Evolutionary conservation across 768 basidiomycete species (phyloP), one percentile per base, ranked within the genome.

Genomic region (Mycena venus): DNA sequence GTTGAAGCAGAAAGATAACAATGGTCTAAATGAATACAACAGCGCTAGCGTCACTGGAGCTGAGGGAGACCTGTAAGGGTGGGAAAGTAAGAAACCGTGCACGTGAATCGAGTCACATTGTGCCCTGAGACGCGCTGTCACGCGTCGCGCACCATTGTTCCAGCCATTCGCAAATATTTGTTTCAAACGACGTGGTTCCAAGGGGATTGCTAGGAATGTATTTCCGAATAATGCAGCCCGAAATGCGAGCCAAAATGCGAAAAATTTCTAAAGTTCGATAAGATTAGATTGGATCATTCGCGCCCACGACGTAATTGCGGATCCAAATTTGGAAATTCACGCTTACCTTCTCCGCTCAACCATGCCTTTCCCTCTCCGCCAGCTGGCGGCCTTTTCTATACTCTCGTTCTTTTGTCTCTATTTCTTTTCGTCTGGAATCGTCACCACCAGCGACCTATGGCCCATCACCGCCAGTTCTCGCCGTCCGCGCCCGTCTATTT

Each of bases 351-450:
- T 34, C 64, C 7, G 21, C 25, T 29, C 58, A 29, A 34, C 62
- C 74, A 75, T 72, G 70, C 17, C 60, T 10, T 17, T 42, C 29
- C 38, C 76, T 70, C 36, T 63, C 71, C 64, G 29, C 74, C 65
- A 70, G 74, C 63, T 60, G 79, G 80, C 72, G 58, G 81, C 86
- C 11, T 84, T 82, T 65, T 72, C 81, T n/a, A 81, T 87, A 44
- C 56, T 90, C 51, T 70, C 81, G 17, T 59, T 85, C 63, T 87
- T 90, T 64, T 70, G 89, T n/a, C 32, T 89, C 55, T 87, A 87
- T 55, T 75, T 90, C 42, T 80, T 90, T 72, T 80, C 84, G 19
- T 72, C 82, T 32, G 85, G 84, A 34, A 49, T 87, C 32, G 68
- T 74, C 34, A 73, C 80, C 34, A 77, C 78, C 53, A 74, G 80